These are phyloP conservation scores for Globisporangium polare DNA, from an alignment of 352 stramenopile genomes.

Conservation along the genomic window DNA sequence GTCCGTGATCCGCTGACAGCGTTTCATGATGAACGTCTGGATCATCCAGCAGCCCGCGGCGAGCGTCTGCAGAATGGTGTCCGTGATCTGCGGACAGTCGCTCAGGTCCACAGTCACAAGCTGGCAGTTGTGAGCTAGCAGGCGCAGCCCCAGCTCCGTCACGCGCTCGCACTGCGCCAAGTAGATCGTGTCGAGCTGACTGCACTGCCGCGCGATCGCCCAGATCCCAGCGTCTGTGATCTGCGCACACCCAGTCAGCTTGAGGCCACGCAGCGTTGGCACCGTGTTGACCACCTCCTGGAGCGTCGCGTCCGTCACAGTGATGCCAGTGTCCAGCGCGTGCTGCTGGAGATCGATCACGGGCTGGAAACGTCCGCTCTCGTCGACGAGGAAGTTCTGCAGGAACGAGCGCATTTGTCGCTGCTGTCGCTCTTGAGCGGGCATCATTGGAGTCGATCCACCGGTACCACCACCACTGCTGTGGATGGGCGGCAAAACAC, in stretches of 20 bases:
- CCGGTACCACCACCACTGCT: background rate
- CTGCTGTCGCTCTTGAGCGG: constrained; percentile 56
- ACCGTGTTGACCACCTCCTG: constrained; percentile 86
- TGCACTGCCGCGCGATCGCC: constrained; percentile 78
- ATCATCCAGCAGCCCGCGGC: constrained; percentile 87
- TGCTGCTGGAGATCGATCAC: constrained; percentile 86
- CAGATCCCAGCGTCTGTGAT: constrained; percentile 90
- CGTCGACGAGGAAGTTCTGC: constrained; percentile 87
- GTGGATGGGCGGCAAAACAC: constrained; percentile 23
- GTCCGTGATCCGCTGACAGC: constrained; percentile 79
- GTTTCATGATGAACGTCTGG: constrained; percentile 76
- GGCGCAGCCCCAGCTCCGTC: constrained; percentile 87
- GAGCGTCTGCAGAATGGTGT: constrained; percentile 79
- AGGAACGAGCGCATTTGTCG: constrained; percentile 88
- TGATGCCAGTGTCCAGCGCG: constrained; percentile 78
- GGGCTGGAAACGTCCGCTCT: constrained; percentile 61
- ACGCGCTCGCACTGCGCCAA: constrained; percentile 72
- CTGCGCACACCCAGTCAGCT: constrained; percentile 54
- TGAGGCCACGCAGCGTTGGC: constrained; percentile 58
- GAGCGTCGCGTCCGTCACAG: constrained; percentile 87
- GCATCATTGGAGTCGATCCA: constrained; percentile 14
- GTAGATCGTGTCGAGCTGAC: constrained; percentile 66
- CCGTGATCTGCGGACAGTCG: constrained; percentile 82
- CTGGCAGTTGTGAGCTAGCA: constrained; percentile 85
- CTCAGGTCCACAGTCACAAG: constrained; percentile 82